Evolutionary conservation across 805 yeast species (phyloP).

Genomic region (Metschnikowia aberdeeniae): DNA sequence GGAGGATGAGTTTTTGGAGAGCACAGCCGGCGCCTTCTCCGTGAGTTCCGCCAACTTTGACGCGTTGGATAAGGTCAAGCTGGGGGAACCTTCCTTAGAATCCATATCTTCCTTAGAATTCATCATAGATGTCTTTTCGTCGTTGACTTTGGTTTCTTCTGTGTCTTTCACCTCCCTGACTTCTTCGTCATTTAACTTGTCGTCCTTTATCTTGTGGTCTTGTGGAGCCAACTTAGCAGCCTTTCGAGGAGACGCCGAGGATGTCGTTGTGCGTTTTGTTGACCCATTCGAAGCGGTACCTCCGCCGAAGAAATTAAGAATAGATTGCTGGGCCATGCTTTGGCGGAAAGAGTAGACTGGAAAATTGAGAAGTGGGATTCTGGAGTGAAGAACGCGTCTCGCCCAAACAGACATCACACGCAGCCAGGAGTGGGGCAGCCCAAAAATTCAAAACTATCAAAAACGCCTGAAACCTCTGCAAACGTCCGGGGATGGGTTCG

Average conservation of each 20-base stretch:
- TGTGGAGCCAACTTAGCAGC: neutral
- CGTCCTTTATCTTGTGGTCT: no score
- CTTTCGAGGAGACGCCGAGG: neutral
- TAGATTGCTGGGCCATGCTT: slow-evolving; percentile 17
- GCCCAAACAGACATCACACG: slow-evolving; percentile 2
- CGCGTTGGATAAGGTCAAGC: slow-evolving; percentile 6
- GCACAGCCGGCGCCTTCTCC: slow-evolving; percentile 10
- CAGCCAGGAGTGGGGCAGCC: neutral
- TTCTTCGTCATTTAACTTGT: no score
- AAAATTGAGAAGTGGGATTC: neutral
- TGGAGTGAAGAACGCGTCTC: slow-evolving; percentile 2
- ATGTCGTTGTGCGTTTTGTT: neutral
- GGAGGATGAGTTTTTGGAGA: slow-evolving; percentile 8
- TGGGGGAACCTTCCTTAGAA: neutral
- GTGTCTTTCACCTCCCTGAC: no score
- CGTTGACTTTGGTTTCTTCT: no score
- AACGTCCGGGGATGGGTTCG: neutral
- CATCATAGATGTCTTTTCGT: no score
- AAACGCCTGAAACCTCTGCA: neutral
- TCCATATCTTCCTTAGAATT: no score
- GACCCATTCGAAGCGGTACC: slow-evolving; percentile 2
- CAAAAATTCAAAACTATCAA: neutral
- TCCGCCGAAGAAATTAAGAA: slow-evolving; percentile 15
- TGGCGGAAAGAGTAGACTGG: neutral
- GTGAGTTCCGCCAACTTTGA: slow-evolving; percentile 12